A percentile compares a stretch with the other conserved stretches of the same genome.
phyloP scores from a whole-genome alignment of 192 early-diverging fungal species.

The Coemansia sp. region DNA sequence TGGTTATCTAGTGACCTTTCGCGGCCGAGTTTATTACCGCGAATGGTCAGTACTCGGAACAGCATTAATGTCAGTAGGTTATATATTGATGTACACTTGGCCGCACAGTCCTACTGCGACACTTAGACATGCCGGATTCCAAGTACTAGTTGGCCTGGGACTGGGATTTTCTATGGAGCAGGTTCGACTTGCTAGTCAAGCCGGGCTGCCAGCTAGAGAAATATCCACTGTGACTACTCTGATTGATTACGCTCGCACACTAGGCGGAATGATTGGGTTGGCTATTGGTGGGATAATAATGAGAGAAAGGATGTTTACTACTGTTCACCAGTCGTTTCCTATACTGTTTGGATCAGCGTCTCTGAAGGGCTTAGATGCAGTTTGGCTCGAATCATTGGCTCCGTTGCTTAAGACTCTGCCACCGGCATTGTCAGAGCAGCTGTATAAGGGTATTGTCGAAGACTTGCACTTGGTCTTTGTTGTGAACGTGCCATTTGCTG shows the following conservation, averaged over 20 bases:
- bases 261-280: constrained; percentile 54
- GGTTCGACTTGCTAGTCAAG: constrained; percentile 42
- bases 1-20: constrained; percentile 28
- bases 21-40: constrained; percentile 36
- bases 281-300: constrained; percentile 46
- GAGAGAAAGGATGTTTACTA: constrained; percentile 45
- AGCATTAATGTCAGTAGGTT: constrained; percentile 40
- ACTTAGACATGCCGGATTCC: constrained; percentile 25
- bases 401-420: constrained; percentile 37
- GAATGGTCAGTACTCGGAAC: constrained; percentile 42
- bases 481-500: constrained; percentile 46
- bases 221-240: constrained; percentile 52
- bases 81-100: constrained; percentile 47
- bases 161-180: constrained; percentile 55
- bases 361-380: constrained; percentile 29
- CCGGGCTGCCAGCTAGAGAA: constrained; percentile 32
- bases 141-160: constrained; percentile 41
- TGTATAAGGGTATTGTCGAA: constrained; percentile 39
- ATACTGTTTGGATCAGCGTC: constrained; percentile 6
- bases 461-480: constrained; percentile 43
- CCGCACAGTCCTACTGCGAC: constrained; percentile 12
- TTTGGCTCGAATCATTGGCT: constrained; percentile 27
- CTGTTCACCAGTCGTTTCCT: constrained; percentile 13
- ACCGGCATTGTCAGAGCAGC: not conserved
- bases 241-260: constrained; percentile 48